These are phyloP conservation scores for Friedmanniomyces simplex DNA, from an alignment of 495 filamentous ascomycete genomes.

Conservation along the genomic window DNA sequence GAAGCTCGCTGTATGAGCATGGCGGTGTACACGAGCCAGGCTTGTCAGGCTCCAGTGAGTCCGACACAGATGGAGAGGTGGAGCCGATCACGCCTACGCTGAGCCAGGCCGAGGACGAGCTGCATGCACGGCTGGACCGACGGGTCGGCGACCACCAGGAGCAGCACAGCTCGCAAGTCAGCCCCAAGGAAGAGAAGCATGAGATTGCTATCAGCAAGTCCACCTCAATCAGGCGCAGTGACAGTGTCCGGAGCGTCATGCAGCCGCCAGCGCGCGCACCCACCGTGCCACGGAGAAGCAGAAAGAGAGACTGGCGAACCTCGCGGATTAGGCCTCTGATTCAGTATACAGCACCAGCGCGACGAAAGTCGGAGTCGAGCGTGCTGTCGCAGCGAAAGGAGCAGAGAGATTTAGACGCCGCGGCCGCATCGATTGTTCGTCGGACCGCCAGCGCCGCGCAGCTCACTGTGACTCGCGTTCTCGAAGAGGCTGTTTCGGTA, in stretches of 20 bases:
- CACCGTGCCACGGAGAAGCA: constrained; percentile 14
- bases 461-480: not conserved
- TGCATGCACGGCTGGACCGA: constrained; percentile 21
- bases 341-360: not conserved
- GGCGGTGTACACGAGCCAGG: not conserved
- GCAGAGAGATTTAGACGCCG: not conserved
- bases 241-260: constrained; percentile 7
- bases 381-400: not conserved
- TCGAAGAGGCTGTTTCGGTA: not conserved
- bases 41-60: not conserved
- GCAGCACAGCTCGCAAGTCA: not conserved
- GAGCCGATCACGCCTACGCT: constrained; percentile 26
- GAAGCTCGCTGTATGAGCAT: not conserved
- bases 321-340: not conserved
- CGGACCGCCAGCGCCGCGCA: not conserved
- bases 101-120: constrained; percentile 31
- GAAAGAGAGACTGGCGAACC: constrained; percentile 19
- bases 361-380: constrained; percentile 1
- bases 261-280: constrained; percentile 10
- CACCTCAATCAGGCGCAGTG: not conserved
- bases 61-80: not conserved
- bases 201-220: not conserved
- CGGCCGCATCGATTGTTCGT: not conserved
- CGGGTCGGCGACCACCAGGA: no score
- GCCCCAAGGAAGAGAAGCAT: not conserved